Base-by-base conservation (phyloP, 2,329 filamentous ascomycete genomes). In the Chrysosporium keratinophilum region DNA sequence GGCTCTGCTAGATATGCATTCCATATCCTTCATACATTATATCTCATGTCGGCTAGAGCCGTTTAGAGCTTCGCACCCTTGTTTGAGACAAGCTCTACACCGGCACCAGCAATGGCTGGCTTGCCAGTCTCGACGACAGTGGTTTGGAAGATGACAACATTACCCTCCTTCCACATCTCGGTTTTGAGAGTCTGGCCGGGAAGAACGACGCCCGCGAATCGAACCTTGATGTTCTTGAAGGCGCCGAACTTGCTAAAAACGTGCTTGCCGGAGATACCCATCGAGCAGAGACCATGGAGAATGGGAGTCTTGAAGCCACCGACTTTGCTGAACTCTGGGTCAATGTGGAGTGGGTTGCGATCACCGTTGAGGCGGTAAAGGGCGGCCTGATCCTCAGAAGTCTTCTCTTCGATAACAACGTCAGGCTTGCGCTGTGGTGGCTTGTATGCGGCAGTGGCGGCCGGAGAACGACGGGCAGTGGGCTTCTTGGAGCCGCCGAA, bases 241-340 rank as follows among this genome's bases (percentile, higher is more conserved):
- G 79, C 73, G 3, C 93, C 93, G 64, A 83, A 97, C 59, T 78
- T 84, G 72, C 88, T 80, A 68, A 90, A 85, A 39, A 98, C 82
- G 56, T 91, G 89, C 78, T 95, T 96, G 60, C 85, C 88, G 14
- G 87, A 84, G 60, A 97, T 82, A 62, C 93, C 93, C 65, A 98
- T 91, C 68, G 84, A 93, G 79, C 89, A 95, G 37, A 98, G 81
- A n/a, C 93, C 93, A 75, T 98, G 93, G 52, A 98, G 77, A 67
- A 98, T 98, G 11, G 93, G 93, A 28, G 77, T 81, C 74, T 93
- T 86, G 82, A 98, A 98, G 56, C 93, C 93, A 56, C 91, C 93
- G 63, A 95, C 84, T 76, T 93, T 93, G 74, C 88, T 88, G 72
- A 98, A 97, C 48, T 82, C 80, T 1, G 93, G 93, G 70, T 98